Percentiles rank a stretch among this genome's conserved stretches.
Evolutionary conservation across 139 green algal species (phyloP).

Genomic region (Yamagishiella unicocca): DNA sequence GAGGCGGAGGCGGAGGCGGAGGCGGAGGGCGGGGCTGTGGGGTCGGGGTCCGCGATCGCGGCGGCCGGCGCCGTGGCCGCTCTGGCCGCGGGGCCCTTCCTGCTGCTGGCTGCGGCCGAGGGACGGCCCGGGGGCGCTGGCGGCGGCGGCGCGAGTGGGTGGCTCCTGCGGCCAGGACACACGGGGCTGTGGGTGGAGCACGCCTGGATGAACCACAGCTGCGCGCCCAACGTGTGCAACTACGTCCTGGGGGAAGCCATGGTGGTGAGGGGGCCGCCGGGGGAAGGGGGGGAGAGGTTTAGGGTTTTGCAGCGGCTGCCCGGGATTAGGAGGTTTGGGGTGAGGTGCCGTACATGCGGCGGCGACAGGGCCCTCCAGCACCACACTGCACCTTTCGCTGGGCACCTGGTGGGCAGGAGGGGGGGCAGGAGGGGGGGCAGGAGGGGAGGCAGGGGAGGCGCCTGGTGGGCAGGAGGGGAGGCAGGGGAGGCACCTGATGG

Average conservation of each 20-base stretch:
- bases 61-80: not conserved
- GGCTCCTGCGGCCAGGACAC: constrained; percentile 9
- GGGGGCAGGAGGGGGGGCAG: no score
- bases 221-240: not conserved
- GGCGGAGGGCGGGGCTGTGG: not conserved
- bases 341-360: no score
- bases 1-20: not conserved
- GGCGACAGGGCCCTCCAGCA: no score
- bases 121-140: not conserved
- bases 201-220: constrained; percentile 40
- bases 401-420: no score
- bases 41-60: no score
- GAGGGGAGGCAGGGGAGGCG: no score
- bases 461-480: no score
- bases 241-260: constrained; percentile 25
- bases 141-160: not conserved
- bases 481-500: no score
- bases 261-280: constrained; percentile 5
- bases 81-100: not conserved
- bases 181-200: constrained; percentile 31
- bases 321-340: no score
- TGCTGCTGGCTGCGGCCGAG: not conserved
- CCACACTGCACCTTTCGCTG: no score
- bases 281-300: not conserved
- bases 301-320: no score